Percentiles rank a stretch among this genome's conserved stretches.
phyloP scores from a whole-genome alignment of 2,329 filamentous ascomycete species.

The Parastagonospora avenae region DNA sequence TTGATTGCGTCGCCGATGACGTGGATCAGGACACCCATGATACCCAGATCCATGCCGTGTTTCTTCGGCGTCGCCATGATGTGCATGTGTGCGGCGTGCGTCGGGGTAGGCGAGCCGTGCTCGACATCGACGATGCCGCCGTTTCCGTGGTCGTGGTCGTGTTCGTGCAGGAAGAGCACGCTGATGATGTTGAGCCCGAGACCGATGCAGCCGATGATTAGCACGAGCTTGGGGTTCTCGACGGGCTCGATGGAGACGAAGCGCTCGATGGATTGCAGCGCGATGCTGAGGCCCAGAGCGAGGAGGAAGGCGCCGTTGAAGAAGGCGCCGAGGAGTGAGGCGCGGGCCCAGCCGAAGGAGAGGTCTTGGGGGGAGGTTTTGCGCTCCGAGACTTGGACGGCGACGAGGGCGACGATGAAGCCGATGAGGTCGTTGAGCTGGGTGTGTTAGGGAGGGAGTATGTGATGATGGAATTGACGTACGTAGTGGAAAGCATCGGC shows the following conservation, averaged over 20 bases:
- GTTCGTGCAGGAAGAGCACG: conserved; percentile 64
- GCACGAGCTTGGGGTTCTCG: conserved; percentile 67
- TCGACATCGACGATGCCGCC: conserved; percentile 24
- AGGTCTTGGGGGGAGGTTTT: conserved; percentile 62
- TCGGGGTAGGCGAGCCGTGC: conserved; percentile 9
- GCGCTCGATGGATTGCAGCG: conserved; percentile 74
- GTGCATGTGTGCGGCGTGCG: conserved; percentile 37
- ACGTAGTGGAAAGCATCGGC: conserved; percentile 83
- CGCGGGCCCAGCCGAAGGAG: conserved; percentile 78
- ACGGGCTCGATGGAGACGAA: conserved; percentile 65
- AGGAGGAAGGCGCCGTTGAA: conserved; percentile 80
- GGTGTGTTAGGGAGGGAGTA: conserved; percentile 2
- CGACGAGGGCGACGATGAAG: conserved; percentile 69
- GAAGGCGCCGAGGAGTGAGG: conserved; percentile 74
- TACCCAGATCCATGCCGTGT: conserved; percentile 63
- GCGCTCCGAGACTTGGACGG: conserved; percentile 63
- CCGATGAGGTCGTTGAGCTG: conserved; percentile 74
- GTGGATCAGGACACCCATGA: conserved; percentile 73
- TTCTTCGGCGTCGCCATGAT: conserved; percentile 25
- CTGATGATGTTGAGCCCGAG: conserved; percentile 71
- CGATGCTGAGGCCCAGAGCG: conserved; percentile 73
- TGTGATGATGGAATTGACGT: conserved; percentile 30
- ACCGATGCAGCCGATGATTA: conserved; percentile 72
- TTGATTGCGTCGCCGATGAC: conserved; percentile 75
- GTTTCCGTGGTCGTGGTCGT: conserved; percentile 51